Evolutionary conservation across 176 grass and related monocot genomes (phyloP), one percentile per base, ranked within the genome.

Genomic region (Aegilops tauschii): DNA sequence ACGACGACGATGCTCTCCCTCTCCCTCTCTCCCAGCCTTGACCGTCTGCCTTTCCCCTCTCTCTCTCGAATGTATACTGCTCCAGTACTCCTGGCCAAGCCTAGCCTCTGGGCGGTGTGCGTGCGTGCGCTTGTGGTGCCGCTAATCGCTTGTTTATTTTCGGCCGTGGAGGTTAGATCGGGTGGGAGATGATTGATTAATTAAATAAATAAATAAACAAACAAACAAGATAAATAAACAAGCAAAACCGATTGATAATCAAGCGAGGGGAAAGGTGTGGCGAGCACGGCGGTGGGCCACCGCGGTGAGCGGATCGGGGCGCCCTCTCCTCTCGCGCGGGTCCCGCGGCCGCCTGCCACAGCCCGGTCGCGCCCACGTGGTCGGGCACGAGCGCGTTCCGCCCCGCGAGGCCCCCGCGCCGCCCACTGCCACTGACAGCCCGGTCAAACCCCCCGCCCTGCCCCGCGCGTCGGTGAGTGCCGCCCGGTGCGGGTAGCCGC

Each of bases 281-380:
- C 31, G 36, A 25, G 81, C 65, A 65, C 69, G 75, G 69, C 68
- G 69, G 77, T 52, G 49, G 49, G 14, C 49, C 54, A 64, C 69
- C 66, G 69, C 67, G 68, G 77, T 80, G 88, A 87, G 69, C 35
- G 44, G 80, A 87, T 66, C 80, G 27, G 73, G 54, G 56, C 56
- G 54, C 54, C 30, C 30, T 8, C 42, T 12, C 42, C 10, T 12
- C 3, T 36, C 52, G 31, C 52, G 18, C 42, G 73, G 83, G 89
- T 0, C 84, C 84, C 54, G 32, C 12, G 30, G 78, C 30, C 6
- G 36, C 36, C 36, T 69, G 14, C 14, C 5, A 37, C 50, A 2
- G 32, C 50, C 50, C 49, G 76, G 76, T 84, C 36, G 89, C 69
- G 8, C 74, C 85, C 85, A 85, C 85, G 85, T 87, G 81, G 80